These are phyloP conservation scores for Pseudopithomyces chartarum DNA, from an alignment of 2,329 filamentous ascomycete species.

Conservation along the genomic window DNA sequence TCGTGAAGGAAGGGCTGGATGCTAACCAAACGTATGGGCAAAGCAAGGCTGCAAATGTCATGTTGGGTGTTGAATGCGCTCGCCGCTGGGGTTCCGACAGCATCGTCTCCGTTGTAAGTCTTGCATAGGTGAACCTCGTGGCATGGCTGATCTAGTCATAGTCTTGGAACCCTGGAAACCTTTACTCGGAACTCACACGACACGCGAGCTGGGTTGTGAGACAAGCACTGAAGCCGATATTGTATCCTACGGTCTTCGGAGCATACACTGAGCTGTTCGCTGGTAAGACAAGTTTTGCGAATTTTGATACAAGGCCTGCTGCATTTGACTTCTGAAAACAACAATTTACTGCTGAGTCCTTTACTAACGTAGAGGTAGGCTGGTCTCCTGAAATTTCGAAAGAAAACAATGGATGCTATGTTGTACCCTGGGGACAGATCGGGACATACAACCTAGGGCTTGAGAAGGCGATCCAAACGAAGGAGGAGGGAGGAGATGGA, in stretches of 20 bases:
- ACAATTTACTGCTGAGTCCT: neutral
- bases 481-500: slow-evolving; percentile 34
- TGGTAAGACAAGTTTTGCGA: neutral
- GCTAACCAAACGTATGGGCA: slow-evolving; percentile 10
- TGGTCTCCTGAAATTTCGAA: slow-evolving; percentile 51
- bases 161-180: slow-evolving; percentile 46
- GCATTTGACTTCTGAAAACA: neutral
- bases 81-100: neutral
- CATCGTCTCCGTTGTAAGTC: slow-evolving; percentile 14
- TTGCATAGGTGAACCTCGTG: neutral
- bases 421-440: slow-evolving; percentile 40
- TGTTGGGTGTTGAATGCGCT: slow-evolving; percentile 10
- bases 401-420: slow-evolving; percentile 35
- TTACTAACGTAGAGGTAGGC: slow-evolving; percentile 21
- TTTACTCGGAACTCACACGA: slow-evolving; percentile 34
- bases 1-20: slow-evolving; percentile 16
- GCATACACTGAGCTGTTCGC: slow-evolving; percentile 58
- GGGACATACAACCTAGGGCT: slow-evolving; percentile 33
- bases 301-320: neutral
- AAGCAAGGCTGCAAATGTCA: slow-evolving; percentile 24
- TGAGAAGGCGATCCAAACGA: slow-evolving; percentile 16
- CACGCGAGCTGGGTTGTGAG: neutral
- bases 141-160: neutral
- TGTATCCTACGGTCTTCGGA: slow-evolving; percentile 41
- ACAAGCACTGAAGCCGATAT: neutral